phyloP scores from a whole-genome alignment of 495 filamentous ascomycete species.

The Acidomyces sp. region DNA sequence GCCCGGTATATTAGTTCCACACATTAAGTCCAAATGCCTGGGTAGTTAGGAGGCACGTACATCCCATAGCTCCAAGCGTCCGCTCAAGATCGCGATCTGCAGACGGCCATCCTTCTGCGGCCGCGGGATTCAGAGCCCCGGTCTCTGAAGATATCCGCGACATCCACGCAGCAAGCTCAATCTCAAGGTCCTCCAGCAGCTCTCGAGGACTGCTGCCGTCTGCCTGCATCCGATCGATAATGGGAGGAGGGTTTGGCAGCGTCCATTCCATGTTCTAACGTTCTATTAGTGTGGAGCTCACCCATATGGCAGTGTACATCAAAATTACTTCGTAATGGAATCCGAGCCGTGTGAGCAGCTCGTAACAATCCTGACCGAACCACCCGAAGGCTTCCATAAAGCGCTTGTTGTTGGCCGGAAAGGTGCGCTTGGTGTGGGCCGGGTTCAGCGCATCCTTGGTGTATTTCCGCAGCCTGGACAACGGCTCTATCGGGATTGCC shows the following conservation, averaged over 20 bases:
- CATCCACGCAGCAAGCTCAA: conserved; percentile 13
- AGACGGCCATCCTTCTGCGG: conserved; percentile 25
- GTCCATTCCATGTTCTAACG: conserved; percentile 4
- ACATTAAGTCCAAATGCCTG: neutral
- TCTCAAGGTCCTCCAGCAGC: conserved; percentile 15
- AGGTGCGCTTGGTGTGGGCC: conserved; percentile 35
- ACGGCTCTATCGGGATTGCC: conserved; percentile 36
- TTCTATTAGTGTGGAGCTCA: neutral
- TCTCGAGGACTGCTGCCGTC: conserved; percentile 11
- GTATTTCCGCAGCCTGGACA: conserved; percentile 48
- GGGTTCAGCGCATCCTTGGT: conserved; percentile 46
- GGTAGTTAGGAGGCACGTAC: conserved; percentile 9
- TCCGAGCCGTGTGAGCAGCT: conserved; percentile 47
- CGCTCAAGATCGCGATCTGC: conserved; percentile 15
- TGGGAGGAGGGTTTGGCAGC: conserved; percentile 6
- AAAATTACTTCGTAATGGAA: conserved; percentile 33
- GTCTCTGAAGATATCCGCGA: conserved; percentile 25
- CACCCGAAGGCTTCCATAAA: conserved; percentile 57
- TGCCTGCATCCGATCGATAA: conserved; percentile 5
- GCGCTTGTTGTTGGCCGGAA: conserved; percentile 56
- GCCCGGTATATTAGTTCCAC: neutral
- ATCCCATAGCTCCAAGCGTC: conserved; percentile 13
- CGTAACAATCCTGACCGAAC: conserved; percentile 38
- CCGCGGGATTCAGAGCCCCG: conserved; percentile 53
- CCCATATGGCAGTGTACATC: neutral